A percentile compares a stretch with the other conserved stretches of the same genome.
Conservation (phyloP, 805 yeast species). For the Candida ipomoeae region DNA sequence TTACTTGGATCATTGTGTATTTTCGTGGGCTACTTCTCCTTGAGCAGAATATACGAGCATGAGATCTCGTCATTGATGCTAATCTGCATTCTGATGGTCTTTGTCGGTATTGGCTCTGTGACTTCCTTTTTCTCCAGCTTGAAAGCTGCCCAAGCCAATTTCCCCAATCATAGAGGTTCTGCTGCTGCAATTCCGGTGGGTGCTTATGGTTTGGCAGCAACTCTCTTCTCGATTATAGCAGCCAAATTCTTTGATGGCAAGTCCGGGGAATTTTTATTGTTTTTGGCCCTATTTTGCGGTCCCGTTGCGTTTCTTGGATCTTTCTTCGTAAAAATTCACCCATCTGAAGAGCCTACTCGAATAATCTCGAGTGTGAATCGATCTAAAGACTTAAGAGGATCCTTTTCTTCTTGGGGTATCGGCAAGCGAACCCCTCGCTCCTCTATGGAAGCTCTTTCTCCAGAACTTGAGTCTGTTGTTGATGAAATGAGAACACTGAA, state of each 20-base stretch:
- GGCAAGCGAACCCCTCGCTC: constrained; percentile 27
- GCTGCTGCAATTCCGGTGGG: constrained; percentile 69
- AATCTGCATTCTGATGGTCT: constrained; percentile 46
- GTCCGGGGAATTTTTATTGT: constrained; percentile 51
- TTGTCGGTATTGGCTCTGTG: constrained; percentile 65
- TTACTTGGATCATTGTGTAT: constrained; percentile 53
- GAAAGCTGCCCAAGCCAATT: constrained; percentile 57
- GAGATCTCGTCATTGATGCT: constrained; percentile 36
- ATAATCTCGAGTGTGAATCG: background rate
- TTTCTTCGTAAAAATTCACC: constrained; percentile 40
- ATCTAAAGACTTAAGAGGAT: constrained; percentile 24
- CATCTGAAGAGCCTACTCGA: constrained; percentile 9
- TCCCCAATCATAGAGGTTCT: constrained; percentile 65
- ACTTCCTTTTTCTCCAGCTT: constrained; percentile 56
- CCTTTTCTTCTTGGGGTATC: constrained; percentile 39
- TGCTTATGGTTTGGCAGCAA: constrained; percentile 67
- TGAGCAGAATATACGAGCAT: constrained; percentile 45
- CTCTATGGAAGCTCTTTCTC: constrained; percentile 8
- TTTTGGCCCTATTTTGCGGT: constrained; percentile 54
- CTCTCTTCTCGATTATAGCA: constrained; percentile 56
- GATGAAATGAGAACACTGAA: constrained; percentile 5
- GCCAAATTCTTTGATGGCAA: constrained; percentile 49
- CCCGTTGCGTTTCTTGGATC: constrained; percentile 40
- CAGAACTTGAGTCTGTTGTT: constrained; percentile 10
- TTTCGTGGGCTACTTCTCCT: constrained; percentile 49